Base-by-base conservation (phyloP, 2,329 filamentous ascomycete species). In the Aspergillus sp. region DNA sequence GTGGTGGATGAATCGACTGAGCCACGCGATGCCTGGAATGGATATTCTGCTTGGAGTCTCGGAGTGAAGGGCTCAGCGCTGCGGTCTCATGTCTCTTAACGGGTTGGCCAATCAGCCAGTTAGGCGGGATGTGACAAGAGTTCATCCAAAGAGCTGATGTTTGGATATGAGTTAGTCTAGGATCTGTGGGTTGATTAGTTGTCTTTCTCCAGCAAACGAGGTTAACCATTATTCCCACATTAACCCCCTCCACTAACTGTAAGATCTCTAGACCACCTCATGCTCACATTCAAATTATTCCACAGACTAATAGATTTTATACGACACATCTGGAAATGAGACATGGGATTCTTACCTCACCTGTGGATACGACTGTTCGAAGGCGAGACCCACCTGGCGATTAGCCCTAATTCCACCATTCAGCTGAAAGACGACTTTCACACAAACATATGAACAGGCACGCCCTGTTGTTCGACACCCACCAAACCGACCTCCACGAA, bases 401-500 rank as follows among this genome's bases (percentile, higher is more conserved):
- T 41, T 15, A 41, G 34, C 34, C 34, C 34, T 41, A 41, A 15
- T 15, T 41, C 11, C 34, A 15, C 13, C 4, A 15, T 41, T 11
- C 11, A 41, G 3, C 15, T 13, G 34, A 15, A 41, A 11, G 34
- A 15, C 5, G 3, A 41, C 3, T 8, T 41, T 41, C 34, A 41
- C 13, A 41, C 15, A 11, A 41, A 41, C 25, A 28, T 7, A 28
- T 7, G 3, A 15, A 41, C 11, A 81, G 86, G 13, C 80, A 84
- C 61, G 84, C 85, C 0, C 77, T 89, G 17, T 74, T 79, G 4
- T 89, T 88, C 66, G 87, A 85, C 38, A 69, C 65, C 1, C 84
- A 87, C 63, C 89, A 89, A 72, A 84, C 89, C 60, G 89, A 89
- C 62, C 79, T 89, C 2, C 86, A 89, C 68, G 78, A 85, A 64